Percentiles rank a stretch among this genome's conserved stretches.
These are phyloP conservation scores for Eimeria falciformis DNA, from an alignment of 169 alveolate species.

Conservation along the genomic window DNA sequence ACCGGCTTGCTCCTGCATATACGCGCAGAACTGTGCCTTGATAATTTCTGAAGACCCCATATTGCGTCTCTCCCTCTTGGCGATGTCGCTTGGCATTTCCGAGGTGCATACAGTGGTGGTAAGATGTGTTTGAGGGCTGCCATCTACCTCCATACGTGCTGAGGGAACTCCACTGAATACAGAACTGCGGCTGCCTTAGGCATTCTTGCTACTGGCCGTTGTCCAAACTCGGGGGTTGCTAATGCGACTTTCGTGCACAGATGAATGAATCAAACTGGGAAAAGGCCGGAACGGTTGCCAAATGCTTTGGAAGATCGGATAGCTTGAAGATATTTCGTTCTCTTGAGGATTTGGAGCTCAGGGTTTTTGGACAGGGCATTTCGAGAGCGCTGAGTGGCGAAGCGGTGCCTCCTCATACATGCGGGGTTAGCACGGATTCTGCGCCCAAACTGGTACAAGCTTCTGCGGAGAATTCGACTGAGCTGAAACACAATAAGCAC, in stretches of 20 bases:
- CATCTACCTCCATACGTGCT: too few relatives aligned
- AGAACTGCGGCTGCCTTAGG: too few relatives aligned
- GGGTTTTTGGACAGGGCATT: conserved; percentile 16
- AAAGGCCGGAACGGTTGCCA: conserved; percentile 20
- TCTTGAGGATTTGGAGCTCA: conserved; percentile 42
- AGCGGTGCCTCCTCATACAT: conserved; percentile 33
- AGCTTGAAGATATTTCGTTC: conserved; percentile 50
- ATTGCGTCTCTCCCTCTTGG: conserved; percentile 43
- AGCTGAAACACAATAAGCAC: too few relatives aligned
- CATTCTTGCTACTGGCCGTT: too few relatives aligned
- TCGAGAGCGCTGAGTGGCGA: conserved; percentile 5
- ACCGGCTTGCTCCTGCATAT: conserved; percentile 17
- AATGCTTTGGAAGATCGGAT: conserved; percentile 14
- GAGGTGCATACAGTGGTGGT: conserved; percentile 62
- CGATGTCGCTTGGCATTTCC: conserved; percentile 36
- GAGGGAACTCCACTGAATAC: too few relatives aligned
- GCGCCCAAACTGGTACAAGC: background rate
- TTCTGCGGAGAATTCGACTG: too few relatives aligned
- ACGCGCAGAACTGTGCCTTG: conserved; percentile 7
- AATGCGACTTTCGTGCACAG: too few relatives aligned
- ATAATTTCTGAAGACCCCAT: conserved; percentile 57
- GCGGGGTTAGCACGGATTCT: background rate
- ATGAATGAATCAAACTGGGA: conserved; percentile 35
- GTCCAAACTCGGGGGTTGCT: too few relatives aligned
- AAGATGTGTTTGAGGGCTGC: too few relatives aligned